Evolutionary conservation across 345 rosid species (phyloP), one percentile per base, ranked within the genome.

Genomic region (Eucalyptus sp.): DNA sequence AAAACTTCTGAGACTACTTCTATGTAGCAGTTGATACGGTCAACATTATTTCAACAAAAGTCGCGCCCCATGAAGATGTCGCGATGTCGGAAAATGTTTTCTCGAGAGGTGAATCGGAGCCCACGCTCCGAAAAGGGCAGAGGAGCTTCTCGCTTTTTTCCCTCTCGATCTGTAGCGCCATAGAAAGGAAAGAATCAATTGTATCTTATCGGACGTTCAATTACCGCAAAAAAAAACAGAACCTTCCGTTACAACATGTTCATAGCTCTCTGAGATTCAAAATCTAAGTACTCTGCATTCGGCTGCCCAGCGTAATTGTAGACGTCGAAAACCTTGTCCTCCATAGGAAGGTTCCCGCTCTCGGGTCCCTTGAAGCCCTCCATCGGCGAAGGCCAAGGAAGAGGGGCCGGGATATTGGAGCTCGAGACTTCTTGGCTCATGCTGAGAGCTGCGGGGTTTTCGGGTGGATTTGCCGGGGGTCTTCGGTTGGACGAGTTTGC

Each of bases 291-390:
- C 17, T 94, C 95, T 7, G 91, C 92, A 46, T 89, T 94, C 56
- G 93, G 86, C 87, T 90, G 95, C 43, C 92, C 94, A 27, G 91
- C 90, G 22, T 89, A 93, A 4, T 95, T 95, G 87, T 93, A 92
- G 91, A 94, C 88, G 43, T 94, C 96, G 81, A 92, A 94, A 88
- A 81, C 88, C 92, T 92, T 94, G 27, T 93, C 96, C n/a, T 92
- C 96, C 46, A 81, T 56, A 11, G 93, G 91, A 76, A 90, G 86
- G 86, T 64, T 87, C 43, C 90, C 88, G 48, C 94, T 87, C 49
- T 96, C 99, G 81, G 94, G 94, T 37, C 94, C 96, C 92, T 95
- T 89, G 86, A 94, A 94, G 88, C 93, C 94, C 79, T 96, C 98
- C 96, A 92, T 92, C 5, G 95, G 93, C 2, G 96, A 91, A 81